Base-by-base conservation (phyloP, 192 early-diverging fungal genomes). In the Phycomyces nitens region DNA sequence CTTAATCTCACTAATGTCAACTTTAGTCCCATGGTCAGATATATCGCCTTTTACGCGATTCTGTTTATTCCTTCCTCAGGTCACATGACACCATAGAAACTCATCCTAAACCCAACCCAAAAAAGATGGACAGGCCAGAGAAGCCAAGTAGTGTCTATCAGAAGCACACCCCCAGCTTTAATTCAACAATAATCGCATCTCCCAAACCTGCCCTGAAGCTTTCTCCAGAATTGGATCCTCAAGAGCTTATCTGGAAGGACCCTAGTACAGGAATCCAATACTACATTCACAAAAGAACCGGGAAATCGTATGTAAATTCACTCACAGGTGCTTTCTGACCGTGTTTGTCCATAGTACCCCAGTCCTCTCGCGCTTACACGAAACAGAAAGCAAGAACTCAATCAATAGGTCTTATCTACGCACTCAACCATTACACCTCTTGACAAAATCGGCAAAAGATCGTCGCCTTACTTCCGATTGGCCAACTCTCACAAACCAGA, bases 291-390 rank as follows among this genome's bases (percentile, higher is more conserved):
- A 62, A 26, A 3, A 38, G 77, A 23, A 73, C 77, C 1, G 77
- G 77, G 50, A 77, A 73, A 40, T 78, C 77, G 76, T 77, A 69
- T 42, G 75, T 56, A 20, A 39, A 42, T 21, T 41, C 39, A 43
- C 20, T 58, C 6, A 58, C 12, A 14, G 18, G 44, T n/a, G n/a
- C n/a, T n/a, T n/a, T n/a, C n/a, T n/a, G n/a, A n/a, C n/a, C n/a
- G n/a, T n/a, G n/a, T n/a, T n/a, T n/a, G n/a, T n/a, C n/a, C n/a
- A n/a, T n/a, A n/a, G n/a, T n/a, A n/a, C n/a, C n/a, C n/a, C n/a
- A n/a, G n/a, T n/a, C n/a, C n/a, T n/a, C n/a, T n/a, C n/a, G 4
- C 44, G 3, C 3, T 47, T 34, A 34, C 3, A 34, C 29, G 29
- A 34, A 34, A 34, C 29, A 34, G 7, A 34, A 34, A 34, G 7